A percentile compares a stretch with the other conserved stretches of the same genome.
Evolutionary conservation across 2,329 filamentous ascomycete species (phyloP).

Genomic region (Tolypocladium sp.): DNA sequence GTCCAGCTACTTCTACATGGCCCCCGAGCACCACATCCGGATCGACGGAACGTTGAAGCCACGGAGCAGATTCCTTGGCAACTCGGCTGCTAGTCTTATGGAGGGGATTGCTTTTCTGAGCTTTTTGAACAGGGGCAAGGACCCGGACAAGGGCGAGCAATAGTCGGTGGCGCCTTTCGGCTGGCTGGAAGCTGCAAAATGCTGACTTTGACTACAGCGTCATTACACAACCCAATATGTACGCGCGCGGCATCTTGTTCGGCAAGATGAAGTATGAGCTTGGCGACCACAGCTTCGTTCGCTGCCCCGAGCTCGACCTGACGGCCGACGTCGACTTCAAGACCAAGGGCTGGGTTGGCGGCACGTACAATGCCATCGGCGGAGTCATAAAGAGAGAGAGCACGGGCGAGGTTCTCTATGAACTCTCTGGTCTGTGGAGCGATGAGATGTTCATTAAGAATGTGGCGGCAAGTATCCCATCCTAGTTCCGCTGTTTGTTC

Average conservation of each 20-base stretch:
- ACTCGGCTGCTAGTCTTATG: slow-evolving; percentile 97
- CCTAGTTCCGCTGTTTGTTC: too few species aligned
- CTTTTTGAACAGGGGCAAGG: slow-evolving; percentile 66
- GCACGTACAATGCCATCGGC: slow-evolving; percentile 92
- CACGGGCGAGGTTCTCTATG: slow-evolving; percentile 79
- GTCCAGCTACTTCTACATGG: slow-evolving; percentile 98
- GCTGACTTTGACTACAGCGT: slow-evolving; percentile 44
- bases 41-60: slow-evolving; percentile 96
- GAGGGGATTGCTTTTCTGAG: slow-evolving; percentile 86
- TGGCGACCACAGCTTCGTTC: slow-evolving; percentile 87
- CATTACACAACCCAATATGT: slow-evolving; percentile 97
- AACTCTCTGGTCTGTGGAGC: slow-evolving; percentile 87
- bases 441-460: slow-evolving; percentile 92
- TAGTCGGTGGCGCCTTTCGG: slow-evolving; percentile 53
- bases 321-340: slow-evolving; percentile 95
- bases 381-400: slow-evolving; percentile 83
- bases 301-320: slow-evolving; percentile 80
- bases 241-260: slow-evolving; percentile 90
- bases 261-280: slow-evolving; percentile 99
- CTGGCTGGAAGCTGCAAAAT: neutral
- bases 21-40: slow-evolving; percentile 83
- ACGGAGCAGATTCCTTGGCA: slow-evolving; percentile 88
- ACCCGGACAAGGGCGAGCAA: slow-evolving; percentile 62
- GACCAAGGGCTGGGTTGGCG: slow-evolving; percentile 93
- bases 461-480: slow-evolving; percentile 47